These are phyloP conservation scores for Pelargonium cotyledonis DNA, from an alignment of 441 rosid genomes.

Conservation along the genomic window DNA sequence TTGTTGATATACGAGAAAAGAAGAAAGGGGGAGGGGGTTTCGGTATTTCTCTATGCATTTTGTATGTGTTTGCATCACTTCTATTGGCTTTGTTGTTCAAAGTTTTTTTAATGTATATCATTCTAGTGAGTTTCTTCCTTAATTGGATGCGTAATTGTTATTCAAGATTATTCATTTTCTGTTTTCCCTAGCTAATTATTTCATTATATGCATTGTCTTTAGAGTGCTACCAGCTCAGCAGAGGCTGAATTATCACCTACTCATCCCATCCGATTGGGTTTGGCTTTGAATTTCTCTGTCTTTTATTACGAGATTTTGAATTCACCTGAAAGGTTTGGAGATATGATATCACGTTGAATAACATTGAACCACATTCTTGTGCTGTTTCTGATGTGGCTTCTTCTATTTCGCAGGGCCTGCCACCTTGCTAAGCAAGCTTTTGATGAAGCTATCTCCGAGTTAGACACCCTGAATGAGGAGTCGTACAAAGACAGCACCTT, in stretches of 20 bases:
- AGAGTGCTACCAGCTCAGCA: slow-evolving; percentile 32
- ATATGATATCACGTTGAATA: neutral
- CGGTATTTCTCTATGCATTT: too few species aligned
- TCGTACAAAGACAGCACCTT: slow-evolving; percentile 13
- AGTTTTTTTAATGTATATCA: neutral
- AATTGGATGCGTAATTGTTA: neutral
- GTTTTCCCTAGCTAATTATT: neutral
- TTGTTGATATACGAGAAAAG: too few species aligned
- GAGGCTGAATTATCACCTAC: slow-evolving; percentile 59
- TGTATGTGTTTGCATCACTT: too few species aligned
- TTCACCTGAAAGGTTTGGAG: slow-evolving; percentile 64
- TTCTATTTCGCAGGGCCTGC: slow-evolving; percentile 8
- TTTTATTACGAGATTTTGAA: slow-evolving; percentile 90
- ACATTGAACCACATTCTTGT: neutral
- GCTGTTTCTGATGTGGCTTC: neutral
- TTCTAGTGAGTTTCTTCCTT: neutral
- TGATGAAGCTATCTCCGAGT: slow-evolving; percentile 12
- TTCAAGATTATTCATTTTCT: neutral
- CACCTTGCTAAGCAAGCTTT: slow-evolving; percentile 8
- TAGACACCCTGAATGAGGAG: slow-evolving; percentile 10
- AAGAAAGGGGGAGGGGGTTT: too few species aligned
- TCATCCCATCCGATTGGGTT: slow-evolving; percentile 87
- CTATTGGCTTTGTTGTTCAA: neutral
- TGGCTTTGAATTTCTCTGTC: slow-evolving; percentile 83
- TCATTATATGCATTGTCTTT: slow-evolving; percentile 11